phyloP scores from a whole-genome alignment of 345 rosid genomes.

The Brassica napus region Da-Ae NC_063434.1:9371001-9371500 shows the following conservation, averaged over 20 bases:
- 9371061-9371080: conserved; percentile 95
- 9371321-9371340: conserved; percentile 91
- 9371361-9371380: conserved; percentile 97
- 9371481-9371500: conserved; percentile 54
- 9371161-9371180: conserved; percentile 84
- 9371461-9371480: conserved; percentile 1
- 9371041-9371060: conserved; percentile 93
- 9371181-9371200: conserved; percentile 95
- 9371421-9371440: conserved; percentile 73
- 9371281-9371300: not conserved
- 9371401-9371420: conserved; percentile 89
- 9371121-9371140: not conserved
- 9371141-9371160: conserved; percentile 53
- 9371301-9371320: conserved; percentile 2
- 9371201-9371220: conserved; percentile 99
- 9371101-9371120: conserved; percentile 1
- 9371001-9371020: conserved; percentile 74
- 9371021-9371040: conserved; percentile 90
- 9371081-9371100: conserved; percentile 12
- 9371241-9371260: conserved; percentile 45
- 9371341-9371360: conserved; percentile 97
- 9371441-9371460: not conserved
- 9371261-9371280: conserved; percentile 10
- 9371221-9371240: conserved; percentile 92
- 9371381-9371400: conserved; percentile 97